phyloP scores from a whole-genome alignment of 129 eudicot genomes.

The Flaveria sonorensis region DNA sequence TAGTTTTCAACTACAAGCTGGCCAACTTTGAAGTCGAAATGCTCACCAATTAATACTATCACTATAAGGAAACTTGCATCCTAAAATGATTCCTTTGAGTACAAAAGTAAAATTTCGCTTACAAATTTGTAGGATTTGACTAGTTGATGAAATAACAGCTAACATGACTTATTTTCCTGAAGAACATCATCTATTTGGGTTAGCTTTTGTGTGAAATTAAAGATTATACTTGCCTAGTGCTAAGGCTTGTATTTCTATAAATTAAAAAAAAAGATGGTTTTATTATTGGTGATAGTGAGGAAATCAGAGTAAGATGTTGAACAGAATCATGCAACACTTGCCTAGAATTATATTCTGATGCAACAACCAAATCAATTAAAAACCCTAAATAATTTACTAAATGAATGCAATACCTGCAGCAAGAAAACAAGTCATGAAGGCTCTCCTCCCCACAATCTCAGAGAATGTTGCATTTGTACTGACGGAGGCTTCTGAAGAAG shows the following conservation, averaged over 20 bases:
- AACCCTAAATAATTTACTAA: neutral
- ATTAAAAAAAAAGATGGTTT: too few species aligned
- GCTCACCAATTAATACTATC: neutral
- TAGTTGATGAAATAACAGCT: neutral
- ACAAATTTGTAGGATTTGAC: neutral
- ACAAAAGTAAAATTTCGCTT: neutral
- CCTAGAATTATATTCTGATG: too few species aligned
- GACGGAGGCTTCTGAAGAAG: slow-evolving; percentile 41
- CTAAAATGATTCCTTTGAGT: neutral
- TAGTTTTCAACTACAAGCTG: neutral
- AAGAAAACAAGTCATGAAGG: slow-evolving; percentile 55
- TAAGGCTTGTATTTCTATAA: too few species aligned
- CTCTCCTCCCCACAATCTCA: slow-evolving; percentile 62
- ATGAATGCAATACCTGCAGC: slow-evolving; percentile 50
- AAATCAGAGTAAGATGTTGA: neutral
- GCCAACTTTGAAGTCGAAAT: neutral
- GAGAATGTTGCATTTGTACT: slow-evolving; percentile 16
- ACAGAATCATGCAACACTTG: neutral
- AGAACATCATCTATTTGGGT: too few species aligned
- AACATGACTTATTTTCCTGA: too few species aligned
- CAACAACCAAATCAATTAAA: neutral
- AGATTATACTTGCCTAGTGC: too few species aligned
- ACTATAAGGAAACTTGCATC: neutral
- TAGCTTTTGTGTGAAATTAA: too few species aligned
- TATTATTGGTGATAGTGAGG: too few species aligned